These are phyloP conservation scores for Exophiala bonariae DNA, from an alignment of 2,329 filamentous ascomycete species.

Conservation along the genomic window DNA sequence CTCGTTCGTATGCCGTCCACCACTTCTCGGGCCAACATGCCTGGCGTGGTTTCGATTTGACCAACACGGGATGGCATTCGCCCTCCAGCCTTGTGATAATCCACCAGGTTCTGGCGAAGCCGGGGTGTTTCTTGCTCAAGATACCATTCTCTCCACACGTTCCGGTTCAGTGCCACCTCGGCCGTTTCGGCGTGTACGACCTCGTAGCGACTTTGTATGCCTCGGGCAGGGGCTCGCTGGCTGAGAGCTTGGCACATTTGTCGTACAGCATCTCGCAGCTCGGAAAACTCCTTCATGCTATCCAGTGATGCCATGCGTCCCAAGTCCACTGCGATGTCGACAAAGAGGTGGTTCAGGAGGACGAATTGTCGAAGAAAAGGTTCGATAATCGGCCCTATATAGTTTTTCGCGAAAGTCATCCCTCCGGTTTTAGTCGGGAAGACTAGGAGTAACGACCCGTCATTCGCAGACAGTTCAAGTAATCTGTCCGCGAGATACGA, in stretches of 20 bases:
- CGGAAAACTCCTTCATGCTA: slow-evolving; percentile 56
- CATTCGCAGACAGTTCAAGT: slow-evolving; percentile 57
- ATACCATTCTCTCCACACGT: slow-evolving; percentile 65
- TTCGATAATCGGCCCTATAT: slow-evolving; percentile 62
- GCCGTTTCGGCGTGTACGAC: slow-evolving; percentile 54
- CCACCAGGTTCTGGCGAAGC: slow-evolving; percentile 44
- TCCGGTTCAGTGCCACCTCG: slow-evolving; percentile 51
- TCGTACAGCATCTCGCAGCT: slow-evolving; percentile 45
- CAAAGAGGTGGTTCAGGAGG: slow-evolving; percentile 59
- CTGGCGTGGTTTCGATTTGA: slow-evolving; percentile 50
- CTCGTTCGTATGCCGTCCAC: slow-evolving; percentile 57
- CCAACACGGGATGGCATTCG: slow-evolving; percentile 35
- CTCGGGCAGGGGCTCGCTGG: slow-evolving; percentile 30
- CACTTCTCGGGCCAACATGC: slow-evolving; percentile 59
- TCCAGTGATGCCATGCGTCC: slow-evolving; percentile 56
- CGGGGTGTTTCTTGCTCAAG: slow-evolving; percentile 63
- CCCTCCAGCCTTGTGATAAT: slow-evolving; percentile 31
- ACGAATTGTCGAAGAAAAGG: slow-evolving; percentile 60
- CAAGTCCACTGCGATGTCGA: slow-evolving; percentile 55
- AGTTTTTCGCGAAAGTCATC: slow-evolving; percentile 58
- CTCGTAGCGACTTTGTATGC: slow-evolving; percentile 38
- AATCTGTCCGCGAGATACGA: slow-evolving; percentile 63
- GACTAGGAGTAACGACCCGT: slow-evolving; percentile 61
- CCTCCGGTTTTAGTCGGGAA: slow-evolving; percentile 62
- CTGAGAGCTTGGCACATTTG: slow-evolving; percentile 41